Evolutionary conservation across 345 rosid species (phyloP).

Genomic region (Arabis hirsuta): DNA sequence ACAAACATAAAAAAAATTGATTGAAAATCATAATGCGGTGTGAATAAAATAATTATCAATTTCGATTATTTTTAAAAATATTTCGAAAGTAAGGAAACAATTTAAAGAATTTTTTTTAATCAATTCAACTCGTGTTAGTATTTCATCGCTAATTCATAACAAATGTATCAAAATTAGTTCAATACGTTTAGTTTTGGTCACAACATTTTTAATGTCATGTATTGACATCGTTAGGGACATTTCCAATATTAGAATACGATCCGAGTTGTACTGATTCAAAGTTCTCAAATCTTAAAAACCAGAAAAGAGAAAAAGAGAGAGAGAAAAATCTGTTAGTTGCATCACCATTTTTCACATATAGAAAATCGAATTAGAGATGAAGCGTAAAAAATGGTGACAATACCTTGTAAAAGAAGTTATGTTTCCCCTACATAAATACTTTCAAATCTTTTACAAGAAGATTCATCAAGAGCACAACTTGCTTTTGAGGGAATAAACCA

Average conservation of each 20-base stretch:
- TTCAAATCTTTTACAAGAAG: not conserved
- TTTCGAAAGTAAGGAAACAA: not conserved
- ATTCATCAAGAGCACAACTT: slow-evolving; percentile 23
- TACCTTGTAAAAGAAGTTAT: slow-evolving; percentile 29
- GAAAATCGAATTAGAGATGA: slow-evolving; percentile 38
- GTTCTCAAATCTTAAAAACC: slow-evolving; percentile 11
- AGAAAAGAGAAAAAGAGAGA: not conserved
- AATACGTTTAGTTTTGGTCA: not conserved
- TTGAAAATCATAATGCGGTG: not conserved
- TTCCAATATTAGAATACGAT: slow-evolving; percentile 36
- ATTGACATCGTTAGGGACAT: slow-evolving; percentile 22
- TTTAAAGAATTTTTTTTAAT: not conserved
- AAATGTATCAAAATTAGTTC: not conserved
- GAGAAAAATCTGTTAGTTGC: slow-evolving; percentile 7
- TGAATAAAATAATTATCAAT: not conserved
- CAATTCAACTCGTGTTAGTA: too few species aligned
- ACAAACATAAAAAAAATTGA: not conserved
- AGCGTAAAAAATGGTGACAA: slow-evolving; percentile 37
- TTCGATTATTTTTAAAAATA: not conserved
- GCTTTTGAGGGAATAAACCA: slow-evolving; percentile 16
- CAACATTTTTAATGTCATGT: not conserved
- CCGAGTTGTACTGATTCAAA: slow-evolving; percentile 21
- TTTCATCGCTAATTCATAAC: not conserved
- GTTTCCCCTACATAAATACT: slow-evolving; percentile 24
- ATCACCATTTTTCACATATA: slow-evolving; percentile 28